Conservation (phyloP, 2,329 filamentous ascomycete species). For the Periconia digitata region DNA sequence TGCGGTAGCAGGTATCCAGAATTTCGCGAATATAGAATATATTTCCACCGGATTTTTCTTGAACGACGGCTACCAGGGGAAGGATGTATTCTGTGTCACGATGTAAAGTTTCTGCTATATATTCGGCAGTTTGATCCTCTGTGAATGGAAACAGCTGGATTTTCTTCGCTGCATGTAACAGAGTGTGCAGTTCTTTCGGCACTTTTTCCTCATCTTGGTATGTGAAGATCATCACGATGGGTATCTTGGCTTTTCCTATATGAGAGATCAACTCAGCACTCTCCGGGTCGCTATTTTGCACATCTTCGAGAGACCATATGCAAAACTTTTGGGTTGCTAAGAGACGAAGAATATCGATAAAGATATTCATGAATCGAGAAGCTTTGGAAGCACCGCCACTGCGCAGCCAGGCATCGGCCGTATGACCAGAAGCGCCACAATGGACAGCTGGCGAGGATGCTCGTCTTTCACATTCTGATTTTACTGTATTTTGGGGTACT, state of each 20-base stretch:
- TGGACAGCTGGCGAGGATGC: constrained; percentile 40
- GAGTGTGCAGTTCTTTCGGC: constrained; percentile 36
- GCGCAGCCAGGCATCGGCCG: constrained; percentile 50
- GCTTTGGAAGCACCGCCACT: constrained; percentile 51
- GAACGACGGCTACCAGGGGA: constrained; percentile 78
- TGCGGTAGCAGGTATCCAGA: constrained; percentile 81
- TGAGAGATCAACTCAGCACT: constrained; percentile 80
- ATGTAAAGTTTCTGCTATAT: constrained; percentile 80
- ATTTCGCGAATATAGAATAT: constrained; percentile 92
- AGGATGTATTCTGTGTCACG: constrained; percentile 70
- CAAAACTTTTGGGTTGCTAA: constrained; percentile 84
- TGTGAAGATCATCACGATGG: constrained; percentile 70
- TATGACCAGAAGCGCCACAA: constrained; percentile 38
- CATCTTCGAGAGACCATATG: constrained; percentile 83
- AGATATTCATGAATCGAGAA: constrained; percentile 82
- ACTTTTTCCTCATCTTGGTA: constrained; percentile 47
- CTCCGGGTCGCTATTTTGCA: constrained; percentile 88
- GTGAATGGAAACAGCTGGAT: constrained; percentile 72
- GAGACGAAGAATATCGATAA: constrained; percentile 80
- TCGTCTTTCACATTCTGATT: constrained; percentile 15
- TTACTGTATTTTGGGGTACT: constrained; percentile 20
- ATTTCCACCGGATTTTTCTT: constrained; percentile 86
- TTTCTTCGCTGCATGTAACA: constrained; percentile 55
- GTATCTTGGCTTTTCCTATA: constrained; percentile 76
- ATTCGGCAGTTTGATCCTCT: constrained; percentile 79